phyloP scores from a whole-genome alignment of 2,329 filamentous ascomycete genomes.

The Aureobasidium vineae region DNA sequence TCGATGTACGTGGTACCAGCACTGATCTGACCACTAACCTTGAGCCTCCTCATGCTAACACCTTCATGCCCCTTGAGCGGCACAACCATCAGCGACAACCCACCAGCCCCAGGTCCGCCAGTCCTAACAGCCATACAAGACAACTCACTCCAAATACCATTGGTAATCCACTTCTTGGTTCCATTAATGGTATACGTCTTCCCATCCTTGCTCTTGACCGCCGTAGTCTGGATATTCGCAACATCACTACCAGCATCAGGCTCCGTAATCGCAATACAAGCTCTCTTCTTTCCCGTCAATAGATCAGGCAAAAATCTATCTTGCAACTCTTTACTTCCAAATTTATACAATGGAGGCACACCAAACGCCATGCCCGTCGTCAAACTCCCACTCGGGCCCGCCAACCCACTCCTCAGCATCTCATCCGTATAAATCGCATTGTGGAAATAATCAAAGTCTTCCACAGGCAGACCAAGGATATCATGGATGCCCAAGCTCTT shows the following conservation, averaged over 20 bases:
- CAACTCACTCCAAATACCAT: slow-evolving; percentile 68
- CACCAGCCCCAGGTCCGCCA: slow-evolving; percentile 60
- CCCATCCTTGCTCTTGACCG: slow-evolving; percentile 60
- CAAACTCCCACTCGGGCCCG: slow-evolving; percentile 62
- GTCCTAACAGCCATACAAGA: slow-evolving; percentile 71
- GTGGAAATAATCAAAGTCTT: slow-evolving; percentile 73
- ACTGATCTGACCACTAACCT: slow-evolving; percentile 62
- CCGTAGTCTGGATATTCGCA: slow-evolving; percentile 68
- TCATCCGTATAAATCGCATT: slow-evolving; percentile 69
- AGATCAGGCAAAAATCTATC: slow-evolving; percentile 67
- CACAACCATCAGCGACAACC: slow-evolving; percentile 66
- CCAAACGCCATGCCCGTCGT: slow-evolving; percentile 72
- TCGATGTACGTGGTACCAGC: slow-evolving; percentile 74
- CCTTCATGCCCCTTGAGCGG: slow-evolving; percentile 66
- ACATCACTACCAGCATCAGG: slow-evolving; percentile 73
- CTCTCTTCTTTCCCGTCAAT: slow-evolving; percentile 62
- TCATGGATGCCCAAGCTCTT: slow-evolving; percentile 64
- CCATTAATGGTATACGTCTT: slow-evolving; percentile 70
- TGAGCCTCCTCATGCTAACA: slow-evolving; percentile 65
- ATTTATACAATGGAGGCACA: slow-evolving; percentile 69
- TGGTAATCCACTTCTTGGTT: slow-evolving; percentile 79
- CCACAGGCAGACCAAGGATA: slow-evolving; percentile 64
- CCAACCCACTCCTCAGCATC: slow-evolving; percentile 64
- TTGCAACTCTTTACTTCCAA: slow-evolving; percentile 61
- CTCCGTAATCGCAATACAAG: slow-evolving; percentile 77